Evolutionary conservation across 2,329 filamentous ascomycete species (phyloP), one percentile per base, ranked within the genome.

Genomic region (Botrytis deweyae): DNA sequence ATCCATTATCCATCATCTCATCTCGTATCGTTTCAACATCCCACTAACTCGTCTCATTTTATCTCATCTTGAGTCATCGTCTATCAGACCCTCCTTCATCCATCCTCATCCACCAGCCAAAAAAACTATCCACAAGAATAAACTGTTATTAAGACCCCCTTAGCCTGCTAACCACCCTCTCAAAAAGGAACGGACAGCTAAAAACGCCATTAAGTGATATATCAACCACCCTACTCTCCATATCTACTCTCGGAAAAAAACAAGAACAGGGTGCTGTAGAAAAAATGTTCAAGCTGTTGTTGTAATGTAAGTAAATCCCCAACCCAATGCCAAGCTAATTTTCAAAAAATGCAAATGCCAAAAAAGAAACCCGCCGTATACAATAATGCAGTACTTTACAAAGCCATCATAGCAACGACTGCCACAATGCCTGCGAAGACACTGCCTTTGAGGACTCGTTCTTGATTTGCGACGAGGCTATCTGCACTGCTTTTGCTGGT

Each of bases 401-500:
- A 68, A 73, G 78, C 78, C 76, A 81, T 79, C 79, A 80, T 78
- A 36, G 78, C 79, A 72, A 78, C 77, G 3, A 81, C 76, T 20
- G 79, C 80, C 46, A 81, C 75, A 52, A 81, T 76, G 36, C 75
- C 79, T 64, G 80, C 80, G 49, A 81, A 80, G 6, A 81, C 10
- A 55, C 79, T 80, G 6, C 80, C 78, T 73, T 79, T 78, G 25
- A 81, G 42, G 6, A 77, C 74, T 40, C 76, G 76, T 55, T 80
- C 78, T 72, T 79, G 78, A 33, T 72, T 74, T 14, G 70, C 74
- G 22, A 72, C 76, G 1, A 79, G 65, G 18, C 77, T 78, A 10
- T 79, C 80, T 18, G 79, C 79, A 20, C 61, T 75, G 1, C 70
- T 73, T 18, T 72, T 73, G 16, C 73, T 75, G 10, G 76, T 77